Conservation (phyloP, 2,329 filamentous ascomycete genomes). For the Penicillium sp. region DNA sequence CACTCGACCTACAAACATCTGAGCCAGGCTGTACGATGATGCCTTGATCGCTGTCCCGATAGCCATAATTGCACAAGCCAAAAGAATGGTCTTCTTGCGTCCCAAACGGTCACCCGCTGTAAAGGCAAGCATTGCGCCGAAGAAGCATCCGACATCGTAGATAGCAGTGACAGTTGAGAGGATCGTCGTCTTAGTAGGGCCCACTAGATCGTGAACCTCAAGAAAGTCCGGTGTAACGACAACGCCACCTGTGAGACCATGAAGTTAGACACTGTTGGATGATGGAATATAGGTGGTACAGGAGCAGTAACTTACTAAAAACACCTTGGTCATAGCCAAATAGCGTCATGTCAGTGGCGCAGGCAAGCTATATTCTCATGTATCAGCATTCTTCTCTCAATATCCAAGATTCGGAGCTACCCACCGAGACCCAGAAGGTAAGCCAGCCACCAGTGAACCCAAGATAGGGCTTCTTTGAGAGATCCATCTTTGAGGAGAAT, state of each 20-base stretch:
- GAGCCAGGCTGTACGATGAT: constrained; percentile 48
- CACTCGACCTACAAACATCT: constrained; percentile 59
- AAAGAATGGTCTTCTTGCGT: constrained; percentile 52
- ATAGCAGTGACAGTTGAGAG: constrained; percentile 60
- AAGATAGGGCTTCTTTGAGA: constrained; percentile 52
- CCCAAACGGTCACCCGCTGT: constrained; percentile 53
- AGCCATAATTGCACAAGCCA: constrained; percentile 55
- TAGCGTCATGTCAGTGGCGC: constrained; percentile 8
- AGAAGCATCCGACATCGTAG: constrained; percentile 65
- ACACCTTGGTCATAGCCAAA: constrained; percentile 11
- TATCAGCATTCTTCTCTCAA: not conserved
- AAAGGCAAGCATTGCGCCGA: constrained; percentile 57
- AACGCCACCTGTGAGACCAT: constrained; percentile 50
- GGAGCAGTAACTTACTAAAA: constrained; percentile 12
- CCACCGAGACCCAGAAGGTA: constrained; percentile 59
- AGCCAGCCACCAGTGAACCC: constrained; percentile 60
- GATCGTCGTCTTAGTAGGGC: constrained; percentile 37
- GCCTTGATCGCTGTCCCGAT: constrained; percentile 56
- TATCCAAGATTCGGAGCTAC: not conserved
- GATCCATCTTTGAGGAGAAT: not conserved
- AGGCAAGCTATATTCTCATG: constrained; percentile 35
- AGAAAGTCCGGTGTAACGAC: constrained; percentile 61
- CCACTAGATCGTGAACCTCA: constrained; percentile 51
- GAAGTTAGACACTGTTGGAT: not conserved
- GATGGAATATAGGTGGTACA: not conserved